Base-by-base conservation (phyloP, 2,329 filamentous ascomycete genomes). In the Trichoderma aggressivum region DNA sequence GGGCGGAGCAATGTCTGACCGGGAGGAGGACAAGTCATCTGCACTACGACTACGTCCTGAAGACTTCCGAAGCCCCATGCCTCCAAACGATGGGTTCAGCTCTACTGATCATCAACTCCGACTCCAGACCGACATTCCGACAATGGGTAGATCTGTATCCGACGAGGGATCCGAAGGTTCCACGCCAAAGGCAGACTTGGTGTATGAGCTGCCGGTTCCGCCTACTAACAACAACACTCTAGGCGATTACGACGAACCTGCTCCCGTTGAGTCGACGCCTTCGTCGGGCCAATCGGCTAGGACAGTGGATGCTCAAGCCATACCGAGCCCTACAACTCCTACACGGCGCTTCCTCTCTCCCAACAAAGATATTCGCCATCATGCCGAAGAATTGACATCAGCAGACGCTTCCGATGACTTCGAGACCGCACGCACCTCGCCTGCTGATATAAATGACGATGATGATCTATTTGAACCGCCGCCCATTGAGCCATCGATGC, bases 151-250 rank as follows among this genome's bases (percentile, higher is more conserved):
- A 5, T 76, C 79, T 11, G 76, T 81, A 10, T 87, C 90, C 63
- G 77, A 86, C 32, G 81, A 89, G 10, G 90, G 85, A 58, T 92
- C 90, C 7, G 84, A 89, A 74, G 88, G 93, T 76, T 86, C 87
- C 0, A 94, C 92, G 1, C 92, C 92, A 1, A 92, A 89, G 72
- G 90, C 90, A 5, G 85, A 84, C 21, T 70, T 74, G n/a, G 77
- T 72, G 70, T 79, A 78, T 11, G 76, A 77, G 55, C 73, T 81
- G 14, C 78, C 77, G 8, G 65, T 55, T 28, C 55, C 72, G n/a
- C 43, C 78, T 72, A 34, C 67, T 34, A 63, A 73, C 61, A 63
- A 73, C 61, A 69, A 75, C 34, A 34, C 43, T n/a, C 43, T 63
- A 63, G 58, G 34, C 28, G 34, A 69, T 5, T 80, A 79, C 70